These are phyloP conservation scores for Ophiostoma sp. DNA, from an alignment of 2,329 filamentous ascomycete species.

Conservation along the genomic window DNA sequence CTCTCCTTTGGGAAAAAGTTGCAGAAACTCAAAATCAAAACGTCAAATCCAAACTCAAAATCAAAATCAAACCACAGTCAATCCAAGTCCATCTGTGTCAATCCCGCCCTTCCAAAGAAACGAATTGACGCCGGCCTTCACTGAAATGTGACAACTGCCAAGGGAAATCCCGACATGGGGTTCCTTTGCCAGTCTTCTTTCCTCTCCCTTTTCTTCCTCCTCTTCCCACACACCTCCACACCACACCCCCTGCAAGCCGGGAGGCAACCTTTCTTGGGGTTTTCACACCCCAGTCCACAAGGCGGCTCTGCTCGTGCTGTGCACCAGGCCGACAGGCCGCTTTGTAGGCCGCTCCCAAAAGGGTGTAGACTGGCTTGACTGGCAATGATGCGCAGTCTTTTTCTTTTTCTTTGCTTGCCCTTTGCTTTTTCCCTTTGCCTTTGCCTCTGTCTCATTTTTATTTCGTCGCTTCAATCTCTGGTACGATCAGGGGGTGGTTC, in stretches of 20 bases:
- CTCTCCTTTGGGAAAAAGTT: not conserved
- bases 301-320: constrained; percentile 11
- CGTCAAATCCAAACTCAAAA: not conserved
- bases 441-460: too few species aligned
- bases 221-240: not conserved
- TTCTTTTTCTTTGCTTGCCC: too few species aligned
- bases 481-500: not conserved
- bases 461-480: not conserved
- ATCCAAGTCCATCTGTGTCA: not conserved
- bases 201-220: not conserved
- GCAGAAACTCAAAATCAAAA: not conserved
- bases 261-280: constrained; percentile 3
- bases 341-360: too few species aligned
- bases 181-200: not conserved
- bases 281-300: not conserved
- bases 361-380: too few species aligned
- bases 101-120: not conserved
- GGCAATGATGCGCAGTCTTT: too few species aligned
- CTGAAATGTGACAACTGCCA: not conserved
- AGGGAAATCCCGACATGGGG: not conserved
- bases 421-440: too few species aligned
- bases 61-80: not conserved
- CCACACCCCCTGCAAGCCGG: constrained; percentile 2
- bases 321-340: not conserved
- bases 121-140: not conserved